These are phyloP conservation scores for Primulina huaijiensis DNA, from an alignment of 257 asterid species.

Conservation along the genomic window DNA sequence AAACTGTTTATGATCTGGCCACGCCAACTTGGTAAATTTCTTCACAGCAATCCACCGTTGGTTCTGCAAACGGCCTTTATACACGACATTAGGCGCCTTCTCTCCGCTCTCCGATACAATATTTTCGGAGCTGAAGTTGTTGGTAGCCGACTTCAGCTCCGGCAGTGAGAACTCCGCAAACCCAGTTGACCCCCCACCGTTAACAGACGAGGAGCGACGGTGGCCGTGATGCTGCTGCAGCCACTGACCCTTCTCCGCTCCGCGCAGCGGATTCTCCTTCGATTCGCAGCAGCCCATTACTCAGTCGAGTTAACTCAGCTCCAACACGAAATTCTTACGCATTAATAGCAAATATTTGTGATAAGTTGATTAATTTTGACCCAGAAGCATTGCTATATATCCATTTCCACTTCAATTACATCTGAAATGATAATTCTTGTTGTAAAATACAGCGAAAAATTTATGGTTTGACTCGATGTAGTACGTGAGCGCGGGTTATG, in stretches of 20 bases:
- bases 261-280: slow-evolving; percentile 31
- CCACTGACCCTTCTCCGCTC: slow-evolving; percentile 55
- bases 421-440: background rate
- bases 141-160: slow-evolving; percentile 81
- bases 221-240: slow-evolving; percentile 39
- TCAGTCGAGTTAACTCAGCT: slow-evolving; percentile 51
- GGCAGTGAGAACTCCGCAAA: slow-evolving; percentile 78
- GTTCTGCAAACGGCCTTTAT: slow-evolving; percentile 75
- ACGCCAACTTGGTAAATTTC: slow-evolving; percentile 80
- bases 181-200: slow-evolving; percentile 44
- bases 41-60: slow-evolving; percentile 91
- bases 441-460: background rate
- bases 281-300: slow-evolving; percentile 89
- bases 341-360: slow-evolving; percentile 20
- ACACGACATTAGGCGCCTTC: slow-evolving; percentile 90
- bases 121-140: slow-evolving; percentile 80
- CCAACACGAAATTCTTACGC: slow-evolving; percentile 17
- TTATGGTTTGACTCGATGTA: background rate
- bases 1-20: slow-evolving; percentile 97
- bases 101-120: slow-evolving; percentile 95
- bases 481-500: slow-evolving; percentile 34
- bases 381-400: slow-evolving; percentile 9
- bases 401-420: background rate
- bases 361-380: background rate
- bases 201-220: slow-evolving; percentile 59